phyloP scores from a whole-genome alignment of 768 basidiomycete genomes.

The Leccinum uliginosum region DNA sequence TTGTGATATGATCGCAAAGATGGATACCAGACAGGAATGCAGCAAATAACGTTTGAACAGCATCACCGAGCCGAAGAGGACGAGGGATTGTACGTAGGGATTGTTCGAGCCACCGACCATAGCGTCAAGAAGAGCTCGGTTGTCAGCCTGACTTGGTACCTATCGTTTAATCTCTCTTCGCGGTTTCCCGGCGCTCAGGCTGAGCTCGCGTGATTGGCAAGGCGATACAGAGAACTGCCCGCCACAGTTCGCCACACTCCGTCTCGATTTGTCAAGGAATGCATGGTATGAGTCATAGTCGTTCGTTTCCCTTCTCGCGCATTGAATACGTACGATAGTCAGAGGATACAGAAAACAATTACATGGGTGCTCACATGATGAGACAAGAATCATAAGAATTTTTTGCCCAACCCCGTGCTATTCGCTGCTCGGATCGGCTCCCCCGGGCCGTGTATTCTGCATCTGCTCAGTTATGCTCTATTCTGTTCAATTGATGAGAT shows the following conservation, averaged over 20 bases:
- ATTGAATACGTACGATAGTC: conserved; percentile 8
- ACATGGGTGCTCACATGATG: conserved; percentile 24
- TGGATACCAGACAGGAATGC: too few species aligned
- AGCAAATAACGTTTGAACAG: too few species aligned
- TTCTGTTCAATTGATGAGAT: too few species aligned
- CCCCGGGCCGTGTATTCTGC: too few species aligned
- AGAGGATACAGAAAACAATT: conserved; percentile 17
- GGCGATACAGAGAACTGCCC: conserved; percentile 8
- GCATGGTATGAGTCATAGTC: conserved; percentile 8
- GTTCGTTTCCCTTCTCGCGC: background rate
- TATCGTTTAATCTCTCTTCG: conserved; percentile 17
- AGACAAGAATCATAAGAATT: too few species aligned
- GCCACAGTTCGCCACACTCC: conserved; percentile 15
- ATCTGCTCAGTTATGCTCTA: too few species aligned
- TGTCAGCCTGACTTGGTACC: background rate
- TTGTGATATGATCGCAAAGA: conserved; percentile 2
- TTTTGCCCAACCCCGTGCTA: too few species aligned
- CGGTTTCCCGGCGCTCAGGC: conserved; percentile 19
- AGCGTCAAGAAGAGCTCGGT: background rate
- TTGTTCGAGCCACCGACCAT: background rate
- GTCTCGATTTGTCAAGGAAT: conserved; percentile 22
- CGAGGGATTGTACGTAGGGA: background rate
- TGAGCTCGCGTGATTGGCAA: conserved; percentile 6
- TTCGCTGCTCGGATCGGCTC: too few species aligned
- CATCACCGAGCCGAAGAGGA: conserved; percentile 15